Base-by-base conservation (phyloP, 2,329 filamentous ascomycete species). In the Hansfordia pulvinata region DNA sequence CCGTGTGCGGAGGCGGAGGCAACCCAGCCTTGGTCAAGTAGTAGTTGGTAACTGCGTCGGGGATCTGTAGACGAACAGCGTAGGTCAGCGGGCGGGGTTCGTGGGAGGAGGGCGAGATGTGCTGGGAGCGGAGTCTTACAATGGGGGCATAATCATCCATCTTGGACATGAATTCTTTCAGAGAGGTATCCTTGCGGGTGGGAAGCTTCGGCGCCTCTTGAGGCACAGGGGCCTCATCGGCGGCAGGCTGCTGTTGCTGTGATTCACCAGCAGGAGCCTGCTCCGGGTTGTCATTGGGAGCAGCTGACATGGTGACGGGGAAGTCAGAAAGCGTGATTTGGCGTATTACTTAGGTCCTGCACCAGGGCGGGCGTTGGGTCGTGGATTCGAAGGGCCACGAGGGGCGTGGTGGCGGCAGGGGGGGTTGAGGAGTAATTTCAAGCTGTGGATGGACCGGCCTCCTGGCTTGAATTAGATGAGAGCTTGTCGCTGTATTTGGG, bases 81-180 rank as follows among this genome's bases (percentile, higher is more conserved):
- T 14, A 20, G 19, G 26, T 29, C 23, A 35, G 27, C 17, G 11
- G 28, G 17, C 9, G 31, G n/a, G 25, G 20, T n/a, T n/a, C 17
- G 10, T n/a, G 14, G 17, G 11, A 19, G 12, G 8, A 23, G n/a
- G 17, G 19, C 23, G 20, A 8, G 24, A 19, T 8, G 15, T 25
- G 22, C 10, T 19, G 11, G n/a, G 12, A 25, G 26, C 27, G 15
- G n/a, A 28, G 24, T 59, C 79, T 37, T 68, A 94, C 86, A 44
- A 98, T 93, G 8, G 90, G 90, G 33, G 90, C 85, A 55, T 90
- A 96, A 45, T 98, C 90, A 49, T 98, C 90, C 78, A 98, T 96
- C 64, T 93, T 94, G 37, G 70, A 69, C 11, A 98, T 55, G 47
- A 98, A 94, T 54, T 96, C 88, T 46, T 86, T 80, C 38, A 98